A percentile compares a stretch with the other conserved stretches of the same genome.
Conservation (phyloP, 2,329 filamentous ascomycete species). For the Penicillium verrucosum region DNA sequence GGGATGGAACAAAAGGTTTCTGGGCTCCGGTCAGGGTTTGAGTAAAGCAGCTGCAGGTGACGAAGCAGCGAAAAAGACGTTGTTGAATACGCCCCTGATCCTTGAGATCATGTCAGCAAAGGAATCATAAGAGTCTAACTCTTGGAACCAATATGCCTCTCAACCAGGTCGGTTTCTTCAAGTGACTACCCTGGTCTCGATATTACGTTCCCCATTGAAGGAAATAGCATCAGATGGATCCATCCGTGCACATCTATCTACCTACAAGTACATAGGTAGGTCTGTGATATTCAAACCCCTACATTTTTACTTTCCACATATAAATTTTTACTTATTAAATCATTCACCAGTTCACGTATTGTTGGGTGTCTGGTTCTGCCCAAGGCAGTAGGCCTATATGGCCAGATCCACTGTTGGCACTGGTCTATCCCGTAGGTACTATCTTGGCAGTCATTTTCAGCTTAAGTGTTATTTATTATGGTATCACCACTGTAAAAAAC, state of each 20-base stretch:
- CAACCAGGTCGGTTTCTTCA: neutral
- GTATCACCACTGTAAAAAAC: too few relatives aligned
- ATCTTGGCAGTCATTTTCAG: too few relatives aligned
- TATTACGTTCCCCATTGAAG: neutral
- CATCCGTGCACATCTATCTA: neutral
- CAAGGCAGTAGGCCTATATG: too few relatives aligned
- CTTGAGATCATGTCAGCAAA: slow-evolving; percentile 40
- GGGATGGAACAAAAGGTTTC: slow-evolving; percentile 44
- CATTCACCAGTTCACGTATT: too few relatives aligned
- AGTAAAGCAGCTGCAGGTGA: slow-evolving; percentile 47
- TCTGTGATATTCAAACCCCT: neutral
- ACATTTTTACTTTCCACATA: neutral
- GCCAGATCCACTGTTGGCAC: too few relatives aligned
- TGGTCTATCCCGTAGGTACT: too few relatives aligned
- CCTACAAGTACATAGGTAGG: neutral
- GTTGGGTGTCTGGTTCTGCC: too few relatives aligned
- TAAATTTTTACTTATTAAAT: too few relatives aligned
- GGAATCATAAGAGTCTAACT: slow-evolving; percentile 10
- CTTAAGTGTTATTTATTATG: too few relatives aligned
- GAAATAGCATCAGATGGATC: neutral
- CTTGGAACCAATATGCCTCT: neutral
- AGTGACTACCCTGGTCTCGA: neutral
- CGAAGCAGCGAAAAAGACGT: slow-evolving; percentile 42
- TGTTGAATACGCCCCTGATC: slow-evolving; percentile 40
- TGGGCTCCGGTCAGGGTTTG: slow-evolving; percentile 45